Percentiles rank a stretch among this genome's conserved stretches.
phyloP scores from a whole-genome alignment of 176 grass and related monocot species.

The maize (Zea mays) region Zm-B73-REFERENCE-NAM-5.0 NC_050098.1:190471001-190471500 shows the following conservation, averaged over 20 bases:
- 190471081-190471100: neutral
- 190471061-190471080: constrained; percentile 5
- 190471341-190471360: constrained; percentile 7
- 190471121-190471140: constrained; percentile 24
- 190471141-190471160: constrained; percentile 27
- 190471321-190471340: neutral
- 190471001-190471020: neutral
- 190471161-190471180: constrained; percentile 4
- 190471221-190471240: neutral
- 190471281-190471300: neutral
- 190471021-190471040: neutral
- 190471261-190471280: neutral
- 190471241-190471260: neutral
- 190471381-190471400: constrained; percentile 25
- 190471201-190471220: constrained; percentile 23
- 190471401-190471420: constrained; percentile 24
- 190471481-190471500: constrained; percentile 16
- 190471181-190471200: constrained; percentile 3
- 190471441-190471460: constrained; percentile 38
- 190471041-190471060: neutral
- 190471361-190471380: constrained; percentile 9
- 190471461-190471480: constrained; percentile 45
- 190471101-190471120: constrained; percentile 18
- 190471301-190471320: neutral
- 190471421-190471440: constrained; percentile 17